Conservation (phyloP, 345 rosid species). For the Theobroma cacao region DNA sequence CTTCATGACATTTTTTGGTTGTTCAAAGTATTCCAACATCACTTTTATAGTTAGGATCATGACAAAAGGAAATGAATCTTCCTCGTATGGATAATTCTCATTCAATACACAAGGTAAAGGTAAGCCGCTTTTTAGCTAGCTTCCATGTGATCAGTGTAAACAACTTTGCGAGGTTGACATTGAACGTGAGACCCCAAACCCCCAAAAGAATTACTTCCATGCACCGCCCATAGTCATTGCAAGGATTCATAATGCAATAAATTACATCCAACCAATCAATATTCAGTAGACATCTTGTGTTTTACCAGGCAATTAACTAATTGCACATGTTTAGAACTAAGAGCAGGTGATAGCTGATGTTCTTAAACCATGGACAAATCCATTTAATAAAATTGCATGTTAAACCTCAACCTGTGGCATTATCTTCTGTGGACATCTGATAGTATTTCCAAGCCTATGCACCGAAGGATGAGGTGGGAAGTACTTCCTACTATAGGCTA, state of each 20-base stretch:
- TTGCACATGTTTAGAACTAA: background rate
- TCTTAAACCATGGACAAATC: background rate
- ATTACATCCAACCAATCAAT: background rate
- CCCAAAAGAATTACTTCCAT: background rate
- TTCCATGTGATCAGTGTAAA: background rate
- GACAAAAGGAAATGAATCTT: background rate
- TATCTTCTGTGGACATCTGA: background rate
- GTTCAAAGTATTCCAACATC: background rate
- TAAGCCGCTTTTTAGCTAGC: background rate
- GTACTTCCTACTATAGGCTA: background rate
- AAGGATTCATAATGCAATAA: background rate
- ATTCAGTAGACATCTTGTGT: background rate
- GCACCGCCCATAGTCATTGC: background rate
- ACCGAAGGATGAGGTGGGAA: background rate
- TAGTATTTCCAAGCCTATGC: background rate
- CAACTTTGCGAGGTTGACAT: background rate
- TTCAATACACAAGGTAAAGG: background rate
- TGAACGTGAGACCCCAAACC: background rate
- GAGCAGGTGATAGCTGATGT: background rate
- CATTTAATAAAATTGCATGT: background rate
- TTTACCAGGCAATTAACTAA: background rate
- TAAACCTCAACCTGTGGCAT: background rate
- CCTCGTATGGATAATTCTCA: background rate
- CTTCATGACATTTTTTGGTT: background rate
- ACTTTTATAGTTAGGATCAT: background rate